These are phyloP conservation scores for Fusarium acutatum DNA, from an alignment of 2,329 filamentous ascomycete species.

Conservation along the genomic window DNA sequence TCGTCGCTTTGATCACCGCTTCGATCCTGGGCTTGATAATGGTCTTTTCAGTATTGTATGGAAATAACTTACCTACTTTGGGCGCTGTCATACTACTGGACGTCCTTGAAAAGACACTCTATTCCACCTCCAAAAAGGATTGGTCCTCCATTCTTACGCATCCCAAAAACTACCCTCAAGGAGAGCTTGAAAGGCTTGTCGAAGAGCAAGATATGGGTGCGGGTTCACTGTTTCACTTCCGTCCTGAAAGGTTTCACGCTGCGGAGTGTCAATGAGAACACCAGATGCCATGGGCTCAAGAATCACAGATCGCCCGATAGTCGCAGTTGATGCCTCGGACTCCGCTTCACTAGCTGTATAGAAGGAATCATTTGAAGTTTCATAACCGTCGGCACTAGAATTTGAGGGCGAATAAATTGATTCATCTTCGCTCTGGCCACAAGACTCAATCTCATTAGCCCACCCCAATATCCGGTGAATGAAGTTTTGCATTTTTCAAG, in stretches of 20 bases:
- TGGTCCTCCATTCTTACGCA: too few relatives aligned
- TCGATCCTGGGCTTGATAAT: too few relatives aligned
- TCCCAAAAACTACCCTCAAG: too few relatives aligned
- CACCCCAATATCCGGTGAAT: not conserved
- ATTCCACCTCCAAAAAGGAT: too few relatives aligned
- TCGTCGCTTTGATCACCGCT: too few relatives aligned
- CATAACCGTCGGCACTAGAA: not conserved
- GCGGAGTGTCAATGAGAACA: fast-evolving
- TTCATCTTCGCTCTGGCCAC: not conserved
- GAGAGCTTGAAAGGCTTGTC: too few relatives aligned
- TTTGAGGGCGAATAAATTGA: not conserved
- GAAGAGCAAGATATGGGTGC: too few relatives aligned
- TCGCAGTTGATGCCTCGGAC: not conserved
- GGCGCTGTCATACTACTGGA: too few relatives aligned
- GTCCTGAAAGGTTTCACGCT: fast-evolving
- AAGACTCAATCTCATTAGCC: not conserved
- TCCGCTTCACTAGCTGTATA: too few relatives aligned
- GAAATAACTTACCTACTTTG: too few relatives aligned
- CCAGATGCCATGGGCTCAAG: not conserved
- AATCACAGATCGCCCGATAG: not conserved
- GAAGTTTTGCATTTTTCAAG: not conserved
- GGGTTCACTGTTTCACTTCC: fast-evolving
- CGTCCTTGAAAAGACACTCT: too few relatives aligned
- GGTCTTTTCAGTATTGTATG: too few relatives aligned
- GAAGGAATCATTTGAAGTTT: not conserved